Evolutionary conservation across 352 stramenopile species (phyloP).

Genomic region (Phytophthora fragariae): DNA sequence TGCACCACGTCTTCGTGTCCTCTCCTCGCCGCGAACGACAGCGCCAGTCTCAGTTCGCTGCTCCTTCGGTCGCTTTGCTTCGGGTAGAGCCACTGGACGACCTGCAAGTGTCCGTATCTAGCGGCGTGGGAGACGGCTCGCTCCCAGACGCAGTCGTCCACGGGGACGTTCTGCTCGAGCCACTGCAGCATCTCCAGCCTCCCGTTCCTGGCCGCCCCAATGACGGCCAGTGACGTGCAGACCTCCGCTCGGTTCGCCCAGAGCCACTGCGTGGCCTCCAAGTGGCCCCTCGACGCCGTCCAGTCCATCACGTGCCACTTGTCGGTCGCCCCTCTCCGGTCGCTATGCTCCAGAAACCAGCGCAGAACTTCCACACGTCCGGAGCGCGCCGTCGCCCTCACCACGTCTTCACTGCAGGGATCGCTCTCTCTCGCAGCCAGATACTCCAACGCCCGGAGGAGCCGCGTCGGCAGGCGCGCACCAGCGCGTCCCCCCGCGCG

Average conservation of each 20-base stretch:
- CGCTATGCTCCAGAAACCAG: slow-evolving; percentile 17
- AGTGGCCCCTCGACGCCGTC: slow-evolving; percentile 14
- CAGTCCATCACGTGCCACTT: slow-evolving; percentile 18
- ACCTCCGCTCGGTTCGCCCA: slow-evolving; percentile 14
- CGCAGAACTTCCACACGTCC: slow-evolving; percentile 23
- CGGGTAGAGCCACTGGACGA: slow-evolving; percentile 20
- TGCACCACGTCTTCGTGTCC: slow-evolving; percentile 29
- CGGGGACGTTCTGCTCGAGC: slow-evolving; percentile 17
- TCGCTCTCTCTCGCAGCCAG: not conserved
- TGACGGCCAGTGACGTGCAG: slow-evolving; percentile 15
- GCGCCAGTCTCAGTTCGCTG: slow-evolving; percentile 9
- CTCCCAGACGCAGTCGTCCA: slow-evolving; percentile 9
- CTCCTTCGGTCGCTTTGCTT: slow-evolving; percentile 18
- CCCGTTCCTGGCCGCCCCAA: slow-evolving; percentile 12
- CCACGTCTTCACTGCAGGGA: slow-evolving; percentile 7
- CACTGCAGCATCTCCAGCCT: slow-evolving; percentile 19
- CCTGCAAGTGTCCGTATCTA: slow-evolving; percentile 17
- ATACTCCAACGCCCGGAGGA: slow-evolving; percentile 6
- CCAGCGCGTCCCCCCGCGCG: too few species aligned
- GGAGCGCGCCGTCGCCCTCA: slow-evolving; percentile 2
- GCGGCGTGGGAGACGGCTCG: slow-evolving; percentile 9
- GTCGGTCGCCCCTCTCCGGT: not conserved
- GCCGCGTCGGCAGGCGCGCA: not conserved
- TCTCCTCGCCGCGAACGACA: slow-evolving; percentile 12
- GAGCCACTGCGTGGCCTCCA: slow-evolving; percentile 21